Evolutionary conservation across 2,329 filamentous ascomycete genomes (phyloP).

Genomic region (Nakataea oryzae): DNA sequence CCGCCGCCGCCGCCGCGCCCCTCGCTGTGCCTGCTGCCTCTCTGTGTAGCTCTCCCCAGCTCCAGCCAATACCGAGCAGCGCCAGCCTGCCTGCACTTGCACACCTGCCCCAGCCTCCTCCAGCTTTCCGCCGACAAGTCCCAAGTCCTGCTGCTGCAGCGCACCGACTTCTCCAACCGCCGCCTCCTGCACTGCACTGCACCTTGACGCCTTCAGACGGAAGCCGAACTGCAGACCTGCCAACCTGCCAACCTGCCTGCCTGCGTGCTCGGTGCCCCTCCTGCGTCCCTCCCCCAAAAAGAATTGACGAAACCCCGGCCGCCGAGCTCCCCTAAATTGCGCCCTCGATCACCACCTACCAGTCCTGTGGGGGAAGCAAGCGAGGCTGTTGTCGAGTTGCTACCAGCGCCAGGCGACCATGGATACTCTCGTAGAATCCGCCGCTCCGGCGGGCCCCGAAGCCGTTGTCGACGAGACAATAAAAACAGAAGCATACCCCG

Average conservation of each 20-base stretch:
- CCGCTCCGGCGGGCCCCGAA: background rate
- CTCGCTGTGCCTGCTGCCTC: background rate
- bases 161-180: background rate
- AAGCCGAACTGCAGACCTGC: too few relatives aligned
- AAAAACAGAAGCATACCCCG: background rate
- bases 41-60: background rate
- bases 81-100: too few relatives aligned
- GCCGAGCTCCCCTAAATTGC: background rate
- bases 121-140: background rate
- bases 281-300: too few relatives aligned
- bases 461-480: background rate
- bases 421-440: background rate
- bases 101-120: background rate
- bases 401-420: background rate
- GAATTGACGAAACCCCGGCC: background rate
- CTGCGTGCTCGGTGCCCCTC: too few relatives aligned
- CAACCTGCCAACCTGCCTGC: too few relatives aligned
- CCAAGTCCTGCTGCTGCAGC: background rate
- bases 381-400: background rate
- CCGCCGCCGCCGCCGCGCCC: background rate
- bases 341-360: background rate
- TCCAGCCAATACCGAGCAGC: background rate
- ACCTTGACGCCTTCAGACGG: background rate
- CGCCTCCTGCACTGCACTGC: too few relatives aligned
- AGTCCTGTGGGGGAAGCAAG: background rate